Evolutionary conservation across 306 rosid genomes (phyloP).

Genomic region (Ammopiptanthus mongolicus): DNA sequence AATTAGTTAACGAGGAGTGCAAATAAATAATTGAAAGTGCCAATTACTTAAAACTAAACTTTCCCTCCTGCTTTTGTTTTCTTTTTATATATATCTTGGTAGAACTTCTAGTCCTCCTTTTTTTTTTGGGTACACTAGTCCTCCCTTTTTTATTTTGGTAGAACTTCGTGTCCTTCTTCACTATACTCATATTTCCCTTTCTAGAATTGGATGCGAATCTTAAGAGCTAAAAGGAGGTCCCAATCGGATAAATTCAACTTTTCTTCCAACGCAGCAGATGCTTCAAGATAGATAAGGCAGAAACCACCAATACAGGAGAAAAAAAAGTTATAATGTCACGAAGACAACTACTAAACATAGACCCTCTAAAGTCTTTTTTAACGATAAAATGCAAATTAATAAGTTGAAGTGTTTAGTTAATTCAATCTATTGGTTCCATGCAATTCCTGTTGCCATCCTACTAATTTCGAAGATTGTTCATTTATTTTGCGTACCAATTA

Average conservation of each 20-base stretch:
- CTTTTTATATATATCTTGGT: too few relatives aligned
- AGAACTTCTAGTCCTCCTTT: too few relatives aligned
- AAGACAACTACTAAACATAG: neutral
- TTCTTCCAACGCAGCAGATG: conserved; percentile 53
- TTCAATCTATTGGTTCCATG: neutral
- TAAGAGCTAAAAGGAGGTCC: conserved; percentile 33
- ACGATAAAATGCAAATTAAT: neutral
- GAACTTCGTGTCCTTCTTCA: neutral
- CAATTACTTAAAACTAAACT: too few relatives aligned
- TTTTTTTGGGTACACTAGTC: neutral
- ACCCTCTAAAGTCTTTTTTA: neutral
- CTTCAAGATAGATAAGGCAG: conserved; percentile 38
- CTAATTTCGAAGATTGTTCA: neutral
- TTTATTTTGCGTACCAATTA: neutral
- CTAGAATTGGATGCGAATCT: conserved; percentile 54
- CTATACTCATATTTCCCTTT: conserved; percentile 26
- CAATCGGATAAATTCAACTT: conserved; percentile 57
- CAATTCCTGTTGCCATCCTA: neutral
- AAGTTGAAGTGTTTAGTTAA: neutral
- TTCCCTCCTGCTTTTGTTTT: too few relatives aligned
- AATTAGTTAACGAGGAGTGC: too few relatives aligned
- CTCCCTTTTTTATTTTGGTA: too few relatives aligned
- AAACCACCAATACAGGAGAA: neutral
- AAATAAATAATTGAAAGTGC: too few relatives aligned
- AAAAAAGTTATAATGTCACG: neutral